Base-by-base conservation (phyloP, 176 grass and related monocot species). In the Melocanna baccifera region DNA sequence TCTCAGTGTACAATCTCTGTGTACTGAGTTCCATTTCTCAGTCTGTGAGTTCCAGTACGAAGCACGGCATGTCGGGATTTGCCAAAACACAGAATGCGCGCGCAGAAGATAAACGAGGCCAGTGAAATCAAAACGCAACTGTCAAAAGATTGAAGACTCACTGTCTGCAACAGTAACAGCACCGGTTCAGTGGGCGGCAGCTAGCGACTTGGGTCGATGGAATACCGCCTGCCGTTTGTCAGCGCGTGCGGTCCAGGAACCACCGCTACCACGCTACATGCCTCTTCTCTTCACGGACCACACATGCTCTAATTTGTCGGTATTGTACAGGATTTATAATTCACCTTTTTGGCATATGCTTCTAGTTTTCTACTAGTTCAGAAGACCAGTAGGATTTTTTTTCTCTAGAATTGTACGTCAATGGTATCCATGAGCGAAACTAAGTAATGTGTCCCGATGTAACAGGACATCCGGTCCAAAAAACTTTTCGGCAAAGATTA, bases 21-120 rank as follows among this genome's bases (percentile, higher is more conserved):
- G n/a, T n/a, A n/a, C n/a, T n/a, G n/a, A n/a, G n/a, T n/a, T 85
- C 52, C 83, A 85, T 56, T 77, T 67, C 52, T 78, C 42, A 67
- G 69, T 85, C 43, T 45, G 45, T 4, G 13, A 73, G 52, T 34
- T 15, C 69, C 43, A 11, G 47, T 14, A 7, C 68, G 45, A 50
- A 48, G 23, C 43, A 72, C 26, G 69, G 25, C 23, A 29, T 3
- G 4, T 18, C 6, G 25, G 46, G 13, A 72, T 3, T 18, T 72
- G 69, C 26, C 69, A 29, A 25, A 3, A 22, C 52, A 9, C 19
- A 19, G 7, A 20, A 48, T 3, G 69, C 69, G 10, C 18, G 7
- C 42, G 9, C 22, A 3, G 6, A 47, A 26, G 42, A 29, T 5
- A 7, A 32, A 7, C 26, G 12, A 15, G 57, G 57, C n/a, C 57